Conservation (phyloP, 371 early-diverging fungal genomes). For the Rhizopus delemar region DNA sequence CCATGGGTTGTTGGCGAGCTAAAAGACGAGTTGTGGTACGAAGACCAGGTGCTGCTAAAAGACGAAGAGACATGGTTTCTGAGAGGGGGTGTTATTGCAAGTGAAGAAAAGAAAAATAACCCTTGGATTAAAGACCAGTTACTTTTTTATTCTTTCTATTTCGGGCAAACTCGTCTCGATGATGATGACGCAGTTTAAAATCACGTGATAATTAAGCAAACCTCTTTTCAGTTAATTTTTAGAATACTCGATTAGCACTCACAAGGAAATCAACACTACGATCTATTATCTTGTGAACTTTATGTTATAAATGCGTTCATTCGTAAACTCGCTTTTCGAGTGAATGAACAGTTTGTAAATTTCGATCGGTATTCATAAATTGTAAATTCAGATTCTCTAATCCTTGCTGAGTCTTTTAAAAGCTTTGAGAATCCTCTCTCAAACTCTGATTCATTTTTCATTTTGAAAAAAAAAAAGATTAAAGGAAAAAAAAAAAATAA, state of each 20-base stretch:
- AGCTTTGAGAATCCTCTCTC: background rate
- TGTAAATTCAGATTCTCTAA: background rate
- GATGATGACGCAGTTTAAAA: too few relatives aligned
- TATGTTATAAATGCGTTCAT: background rate
- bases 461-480: too few relatives aligned
- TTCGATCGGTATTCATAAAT: background rate
- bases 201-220: too few relatives aligned
- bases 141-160: too few relatives aligned
- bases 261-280: background rate
- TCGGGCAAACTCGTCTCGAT: too few relatives aligned
- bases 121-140: too few relatives aligned
- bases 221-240: too few relatives aligned
- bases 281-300: background rate
- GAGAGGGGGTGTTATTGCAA: background rate
- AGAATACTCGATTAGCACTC: background rate
- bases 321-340: background rate
- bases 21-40: constrained; percentile 38
- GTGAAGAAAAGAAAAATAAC: background rate
- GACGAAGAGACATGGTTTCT: constrained; percentile 41
- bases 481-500: too few relatives aligned
- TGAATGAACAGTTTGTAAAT: background rate
- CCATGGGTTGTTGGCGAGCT: constrained; percentile 50
- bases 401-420: background rate
- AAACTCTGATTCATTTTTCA: background rate
- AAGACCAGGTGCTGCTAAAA: constrained; percentile 39